These are phyloP conservation scores for Aristolochia californica DNA, from an alignment of 164 flowering plant species.

Conservation along the genomic window DNA sequence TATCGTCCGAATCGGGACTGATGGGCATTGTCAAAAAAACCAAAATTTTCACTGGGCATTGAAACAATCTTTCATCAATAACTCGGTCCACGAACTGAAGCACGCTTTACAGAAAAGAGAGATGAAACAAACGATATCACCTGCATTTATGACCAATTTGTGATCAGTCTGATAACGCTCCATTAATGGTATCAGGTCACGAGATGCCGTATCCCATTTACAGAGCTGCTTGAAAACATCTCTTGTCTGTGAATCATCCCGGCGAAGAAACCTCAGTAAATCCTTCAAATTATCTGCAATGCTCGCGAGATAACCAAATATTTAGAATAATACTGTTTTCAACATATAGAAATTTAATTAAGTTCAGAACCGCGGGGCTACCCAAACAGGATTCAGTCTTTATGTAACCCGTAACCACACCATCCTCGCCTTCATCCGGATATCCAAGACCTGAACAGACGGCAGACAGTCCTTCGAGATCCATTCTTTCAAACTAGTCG, in stretches of 20 bases:
- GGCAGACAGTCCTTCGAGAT: conserved; percentile 50
- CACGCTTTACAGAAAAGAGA: neutral
- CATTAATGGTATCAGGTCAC: conserved; percentile 77
- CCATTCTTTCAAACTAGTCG: conserved; percentile 12
- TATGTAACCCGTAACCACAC: conserved; percentile 42
- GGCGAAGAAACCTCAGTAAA: conserved; percentile 75
- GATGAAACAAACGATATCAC: conserved; percentile 16
- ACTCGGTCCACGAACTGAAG: neutral
- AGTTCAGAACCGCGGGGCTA: conserved; percentile 6
- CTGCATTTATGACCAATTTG: conserved; percentile 62
- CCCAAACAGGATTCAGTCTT: conserved; percentile 63
- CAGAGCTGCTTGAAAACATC: conserved; percentile 90
- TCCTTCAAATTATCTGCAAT: conserved; percentile 83
- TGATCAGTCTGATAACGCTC: conserved; percentile 58
- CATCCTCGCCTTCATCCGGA: conserved; percentile 47
- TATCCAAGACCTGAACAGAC: conserved; percentile 71
- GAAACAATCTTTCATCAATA: neutral
- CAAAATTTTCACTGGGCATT: conserved; percentile 69
- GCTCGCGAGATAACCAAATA: neutral
- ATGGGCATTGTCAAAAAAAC: conserved; percentile 92
- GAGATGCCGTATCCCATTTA: conserved; percentile 68
- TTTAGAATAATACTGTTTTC: neutral
- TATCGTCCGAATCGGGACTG: conserved; percentile 54
- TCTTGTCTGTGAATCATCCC: conserved; percentile 74
- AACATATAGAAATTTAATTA: neutral